Percentiles rank a stretch among this genome's conserved stretches.
phyloP scores from a whole-genome alignment of 768 basidiomycete genomes.

The Podaxis sp. region DNA sequence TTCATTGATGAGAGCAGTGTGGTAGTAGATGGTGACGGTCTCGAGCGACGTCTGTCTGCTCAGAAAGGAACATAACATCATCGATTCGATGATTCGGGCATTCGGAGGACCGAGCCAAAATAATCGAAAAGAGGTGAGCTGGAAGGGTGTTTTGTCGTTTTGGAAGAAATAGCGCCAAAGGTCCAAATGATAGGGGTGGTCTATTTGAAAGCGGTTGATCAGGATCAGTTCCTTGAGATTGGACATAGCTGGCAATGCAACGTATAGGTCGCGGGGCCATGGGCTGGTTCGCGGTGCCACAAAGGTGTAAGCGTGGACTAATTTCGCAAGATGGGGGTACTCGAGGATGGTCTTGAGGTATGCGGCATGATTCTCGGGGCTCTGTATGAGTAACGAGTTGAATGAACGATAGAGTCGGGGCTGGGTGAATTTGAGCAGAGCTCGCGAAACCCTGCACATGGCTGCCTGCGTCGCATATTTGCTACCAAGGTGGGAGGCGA shows the following conservation, averaged over 20 bases:
- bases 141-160: background rate
- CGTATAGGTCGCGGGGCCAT: background rate
- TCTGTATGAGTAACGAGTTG: background rate
- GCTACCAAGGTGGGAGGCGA: background rate
- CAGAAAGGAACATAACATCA: background rate
- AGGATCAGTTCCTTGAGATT: conserved; percentile 6
- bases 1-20: background rate
- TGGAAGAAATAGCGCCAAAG: conserved; percentile 5
- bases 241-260: background rate
- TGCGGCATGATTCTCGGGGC: background rate
- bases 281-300: background rate
- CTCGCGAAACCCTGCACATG: background rate
- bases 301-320: background rate
- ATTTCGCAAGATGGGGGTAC: background rate
- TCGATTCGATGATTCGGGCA: background rate
- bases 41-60: background rate
- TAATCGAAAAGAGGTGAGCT: background rate
- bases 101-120: background rate
- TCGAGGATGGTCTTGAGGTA: background rate
- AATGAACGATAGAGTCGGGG: conserved; percentile 1
- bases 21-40: background rate
- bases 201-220: background rate
- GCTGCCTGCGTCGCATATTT: background rate
- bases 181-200: background rate
- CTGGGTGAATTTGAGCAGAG: background rate